Evolutionary conservation across 768 basidiomycete species (phyloP).

Genomic region (Amanita molliuscula): DNA sequence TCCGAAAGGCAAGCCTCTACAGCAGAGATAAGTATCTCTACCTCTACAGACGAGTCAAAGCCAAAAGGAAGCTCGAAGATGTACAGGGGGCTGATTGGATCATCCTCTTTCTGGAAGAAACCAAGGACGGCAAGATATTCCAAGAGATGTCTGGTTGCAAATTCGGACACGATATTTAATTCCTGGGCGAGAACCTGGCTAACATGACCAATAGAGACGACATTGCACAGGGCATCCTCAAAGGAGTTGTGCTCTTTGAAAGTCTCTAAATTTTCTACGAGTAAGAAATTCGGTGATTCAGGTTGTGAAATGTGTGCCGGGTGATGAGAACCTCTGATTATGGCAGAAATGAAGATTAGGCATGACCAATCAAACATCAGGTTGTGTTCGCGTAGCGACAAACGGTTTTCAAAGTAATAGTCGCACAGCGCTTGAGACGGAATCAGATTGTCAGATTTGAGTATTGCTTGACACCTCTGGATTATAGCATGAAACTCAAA

Average conservation of each 20-base stretch:
- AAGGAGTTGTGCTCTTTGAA: conserved; percentile 12
- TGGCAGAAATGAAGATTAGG: conserved; percentile 49
- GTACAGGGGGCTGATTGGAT: conserved; percentile 25
- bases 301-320: conserved; percentile 9
- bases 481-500: conserved; percentile 55
- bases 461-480: conserved; percentile 37
- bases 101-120: conserved; percentile 43
- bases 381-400: conserved; percentile 28
- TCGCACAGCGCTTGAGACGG: conserved; percentile 40
- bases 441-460: conserved; percentile 29
- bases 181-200: conserved; percentile 48
- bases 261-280: conserved; percentile 24
- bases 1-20: conserved; percentile 65
- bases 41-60: conserved; percentile 60
- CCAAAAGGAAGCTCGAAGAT: conserved; percentile 61
- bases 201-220: conserved; percentile 48
- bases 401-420: conserved; percentile 40
- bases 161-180: conserved; percentile 45
- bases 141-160: conserved; percentile 41
- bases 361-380: conserved; percentile 63
- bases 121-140: conserved; percentile 53
- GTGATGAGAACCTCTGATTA: conserved; percentile 36
- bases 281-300: conserved; percentile 35
- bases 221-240: conserved; percentile 41
- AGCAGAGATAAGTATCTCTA: conserved; percentile 61